These are phyloP conservation scores for Phytopythium oedochilum DNA, from an alignment of 352 stramenopile genomes.

Conservation along the genomic window DNA sequence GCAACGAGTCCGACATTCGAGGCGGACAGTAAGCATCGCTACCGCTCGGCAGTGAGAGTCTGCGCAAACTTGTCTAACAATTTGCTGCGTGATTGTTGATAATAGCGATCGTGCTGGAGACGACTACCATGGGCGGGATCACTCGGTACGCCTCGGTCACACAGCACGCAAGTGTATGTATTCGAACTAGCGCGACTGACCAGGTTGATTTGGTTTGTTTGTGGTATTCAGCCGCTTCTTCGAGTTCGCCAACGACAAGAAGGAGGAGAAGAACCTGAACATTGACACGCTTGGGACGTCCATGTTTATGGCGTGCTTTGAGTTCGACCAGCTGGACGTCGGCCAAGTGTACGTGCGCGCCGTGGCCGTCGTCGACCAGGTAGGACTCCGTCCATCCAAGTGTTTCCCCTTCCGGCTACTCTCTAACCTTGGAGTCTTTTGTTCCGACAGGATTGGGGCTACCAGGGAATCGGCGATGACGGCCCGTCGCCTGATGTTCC, in stretches of 20 bases:
- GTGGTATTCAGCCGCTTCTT: conserved; percentile 41
- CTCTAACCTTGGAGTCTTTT: too few relatives aligned
- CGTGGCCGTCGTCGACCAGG: conserved; percentile 70
- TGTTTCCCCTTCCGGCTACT: too few relatives aligned
- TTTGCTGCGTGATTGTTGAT: neutral
- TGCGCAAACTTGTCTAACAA: neutral
- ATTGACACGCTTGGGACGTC: conserved; percentile 57
- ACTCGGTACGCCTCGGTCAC: conserved; percentile 28
- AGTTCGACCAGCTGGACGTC: conserved; percentile 27
- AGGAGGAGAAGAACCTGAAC: conserved; percentile 24
- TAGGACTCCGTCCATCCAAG: conserved; percentile 8
- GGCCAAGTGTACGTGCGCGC: conserved; percentile 56
- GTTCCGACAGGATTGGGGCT: conserved; percentile 47
- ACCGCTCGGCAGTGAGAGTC: too few relatives aligned
- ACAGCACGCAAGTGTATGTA: too few relatives aligned
- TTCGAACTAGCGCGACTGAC: neutral
- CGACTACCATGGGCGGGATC: conserved; percentile 31
- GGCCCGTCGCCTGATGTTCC: conserved; percentile 51
- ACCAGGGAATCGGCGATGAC: conserved; percentile 40
- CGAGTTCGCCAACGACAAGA: conserved; percentile 34
- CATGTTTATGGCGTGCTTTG: conserved; percentile 60
- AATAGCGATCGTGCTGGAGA: conserved; percentile 44
- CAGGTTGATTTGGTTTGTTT: neutral
- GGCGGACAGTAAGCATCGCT: conserved; percentile 11
- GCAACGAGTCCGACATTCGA: conserved; percentile 48